Base-by-base conservation (phyloP, 352 stramenopile species). In the Pythium apleroticum region DNA sequence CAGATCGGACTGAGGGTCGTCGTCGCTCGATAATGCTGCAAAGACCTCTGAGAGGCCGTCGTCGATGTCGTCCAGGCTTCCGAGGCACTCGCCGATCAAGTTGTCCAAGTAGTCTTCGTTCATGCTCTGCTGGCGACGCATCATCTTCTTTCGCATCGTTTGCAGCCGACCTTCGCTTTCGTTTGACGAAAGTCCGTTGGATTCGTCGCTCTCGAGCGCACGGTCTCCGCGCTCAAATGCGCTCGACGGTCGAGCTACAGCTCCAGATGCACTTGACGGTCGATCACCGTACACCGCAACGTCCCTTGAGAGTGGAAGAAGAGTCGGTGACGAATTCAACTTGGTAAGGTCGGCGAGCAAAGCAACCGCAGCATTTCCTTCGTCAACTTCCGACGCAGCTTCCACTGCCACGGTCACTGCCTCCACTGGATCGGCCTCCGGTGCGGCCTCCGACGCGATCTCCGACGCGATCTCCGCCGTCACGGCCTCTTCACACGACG, bases 11-110 rank as follows among this genome's bases (percentile, higher is more conserved):
- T 20, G 11, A 14, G 1, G 48, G 5, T 65, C 49, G 20, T 66
- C 60, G 12, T 66, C 60, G 4, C 17, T 20, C 22, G 49, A 43
- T 3, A 66, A 22, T 20, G 60, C 60, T 24, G 30, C 49, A 28
- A 46, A 66, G 9, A 66, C 31, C 48, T 66, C 60, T 0, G 60
- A 54, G 10, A 66, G 25, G 1, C 60, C 60, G 20, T 66, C 60
- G 28, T 66, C 37, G 39, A 66, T 66, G 25, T 66, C 60, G 24
- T 66, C 60, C 22, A 66, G 37, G 37, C 39, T 60, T 11, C 60
- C 60, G 3, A 60, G 37, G 24, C 60, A 66, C 28, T 52, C 49
- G 22, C 60, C 60, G n/a, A 66, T 66, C 22, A 66, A 24, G 22
- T 60, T 50, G 14, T 52, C 37, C 14, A 66, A 24, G 27, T 66